A percentile compares a stretch with the other conserved stretches of the same genome.
These are phyloP conservation scores for Malbranchea zuffiana DNA, from an alignment of 2,329 filamentous ascomycete genomes.

Conservation along the genomic window DNA sequence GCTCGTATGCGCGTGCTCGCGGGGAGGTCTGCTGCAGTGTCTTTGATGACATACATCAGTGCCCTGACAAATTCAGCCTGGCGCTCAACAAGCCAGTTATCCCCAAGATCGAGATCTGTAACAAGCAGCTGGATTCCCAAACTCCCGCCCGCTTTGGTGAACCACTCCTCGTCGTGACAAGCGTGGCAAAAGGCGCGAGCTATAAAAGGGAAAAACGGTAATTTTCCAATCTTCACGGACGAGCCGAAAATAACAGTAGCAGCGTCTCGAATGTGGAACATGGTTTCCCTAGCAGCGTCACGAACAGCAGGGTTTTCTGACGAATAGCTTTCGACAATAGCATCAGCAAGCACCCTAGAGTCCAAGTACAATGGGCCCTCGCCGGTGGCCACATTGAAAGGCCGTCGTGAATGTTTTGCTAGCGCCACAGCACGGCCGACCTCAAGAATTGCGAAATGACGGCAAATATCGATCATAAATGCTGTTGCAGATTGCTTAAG, in stretches of 20 bases:
- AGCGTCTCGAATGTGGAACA: conserved; percentile 67
- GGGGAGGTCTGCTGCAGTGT: conserved; percentile 88
- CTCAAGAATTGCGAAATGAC: conserved; percentile 84
- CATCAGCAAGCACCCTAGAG: conserved; percentile 75
- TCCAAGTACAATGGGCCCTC: conserved; percentile 84
- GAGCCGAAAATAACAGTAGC: conserved; percentile 70
- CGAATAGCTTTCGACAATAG: conserved; percentile 77
- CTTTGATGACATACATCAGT: conserved; percentile 95
- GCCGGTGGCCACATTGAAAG: conserved; percentile 74
- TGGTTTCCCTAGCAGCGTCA: conserved; percentile 67
- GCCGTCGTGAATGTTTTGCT: conserved; percentile 61
- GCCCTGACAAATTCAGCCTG: conserved; percentile 82
- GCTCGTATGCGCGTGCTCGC: conserved; percentile 77
- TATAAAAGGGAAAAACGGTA: conserved; percentile 77
- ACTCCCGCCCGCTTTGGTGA: conserved; percentile 87
- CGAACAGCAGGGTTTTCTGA: conserved; percentile 73
- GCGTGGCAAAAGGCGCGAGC: conserved; percentile 81
- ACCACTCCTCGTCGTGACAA: conserved; percentile 98
- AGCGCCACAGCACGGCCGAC: conserved; percentile 75
- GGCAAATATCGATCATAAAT: conserved; percentile 70
- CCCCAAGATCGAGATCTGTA: conserved; percentile 72
- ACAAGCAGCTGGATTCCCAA: conserved; percentile 81
- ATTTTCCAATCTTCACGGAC: conserved; percentile 56
- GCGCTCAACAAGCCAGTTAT: conserved; percentile 68
- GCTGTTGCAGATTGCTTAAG: conserved; percentile 64